Percentiles rank a stretch among this genome's conserved stretches.
Conservation (phyloP, 495 filamentous ascomycete species). For the Penicillium paradoxum region DNA sequence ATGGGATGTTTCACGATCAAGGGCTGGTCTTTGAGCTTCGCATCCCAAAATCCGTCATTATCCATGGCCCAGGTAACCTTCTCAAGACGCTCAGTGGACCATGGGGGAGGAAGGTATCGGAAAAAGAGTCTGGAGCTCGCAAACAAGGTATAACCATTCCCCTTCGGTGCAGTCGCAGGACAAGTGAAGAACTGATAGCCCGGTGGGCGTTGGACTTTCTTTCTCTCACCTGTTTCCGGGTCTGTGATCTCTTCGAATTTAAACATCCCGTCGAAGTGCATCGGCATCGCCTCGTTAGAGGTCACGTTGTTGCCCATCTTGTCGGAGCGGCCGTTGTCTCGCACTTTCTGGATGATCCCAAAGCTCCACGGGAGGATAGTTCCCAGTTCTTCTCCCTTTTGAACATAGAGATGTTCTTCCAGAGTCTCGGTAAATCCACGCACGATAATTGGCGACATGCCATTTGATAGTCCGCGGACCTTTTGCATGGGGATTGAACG, state of each 20-base stretch:
- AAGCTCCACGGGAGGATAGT: constrained; percentile 44
- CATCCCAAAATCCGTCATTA: constrained; percentile 37
- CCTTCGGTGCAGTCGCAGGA: constrained; percentile 41
- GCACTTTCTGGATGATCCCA: constrained; percentile 46
- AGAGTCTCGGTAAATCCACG: constrained; percentile 47
- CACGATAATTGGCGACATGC: constrained; percentile 48
- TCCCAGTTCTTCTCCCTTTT: constrained; percentile 44
- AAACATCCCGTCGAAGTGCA: constrained; percentile 54
- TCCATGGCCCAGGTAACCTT: constrained; percentile 38
- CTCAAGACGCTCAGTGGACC: constrained; percentile 35
- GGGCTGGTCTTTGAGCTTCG: constrained; percentile 36
- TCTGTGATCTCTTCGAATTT: constrained; percentile 39
- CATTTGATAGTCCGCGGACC: constrained; percentile 43
- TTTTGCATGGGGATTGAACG: constrained; percentile 40
- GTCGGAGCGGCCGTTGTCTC: constrained; percentile 34
- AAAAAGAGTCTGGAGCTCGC: constrained; percentile 47
- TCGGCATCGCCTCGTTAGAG: constrained; percentile 50
- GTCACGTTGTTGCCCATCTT: constrained; percentile 43
- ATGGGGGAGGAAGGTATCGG: constrained; percentile 40
- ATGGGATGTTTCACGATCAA: constrained; percentile 47
- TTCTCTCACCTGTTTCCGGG: constrained; percentile 22
- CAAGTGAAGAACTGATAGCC: constrained; percentile 52
- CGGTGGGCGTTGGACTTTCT: constrained; percentile 21
- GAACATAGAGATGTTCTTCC: constrained; percentile 39
- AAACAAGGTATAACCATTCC: constrained; percentile 49